Evolutionary conservation across 306 rosid genomes (phyloP), one percentile per base, ranked within the genome.

Genomic region (Trifolium pratense): DNA sequence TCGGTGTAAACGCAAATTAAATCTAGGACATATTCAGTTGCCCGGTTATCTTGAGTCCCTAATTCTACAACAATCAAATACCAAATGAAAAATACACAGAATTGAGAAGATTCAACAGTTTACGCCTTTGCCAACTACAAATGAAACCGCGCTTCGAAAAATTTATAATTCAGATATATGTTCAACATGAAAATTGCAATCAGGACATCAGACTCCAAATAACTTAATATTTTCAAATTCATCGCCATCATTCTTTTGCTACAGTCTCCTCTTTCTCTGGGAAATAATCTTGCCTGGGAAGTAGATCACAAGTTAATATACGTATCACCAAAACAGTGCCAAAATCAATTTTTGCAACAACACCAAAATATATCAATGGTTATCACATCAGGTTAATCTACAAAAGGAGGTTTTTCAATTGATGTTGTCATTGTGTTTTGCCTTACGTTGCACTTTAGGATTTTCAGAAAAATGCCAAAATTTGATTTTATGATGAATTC

Each of bases 221-320:
- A 70, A 64, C 66, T 43, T 32, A 6, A 52, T 18, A 51, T 59
- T 73, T 58, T 56, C 26, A 68, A 52, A 77, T 49, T 23, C 78
- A 81, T 88, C 85, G 58, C 62, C 93, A 71, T 94, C 95, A 89
- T 89, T 89, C 95, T 79, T 91, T 77, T 6, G 85, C 83, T 9
- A 67, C 85, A 57, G 79, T 84, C 1, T 75, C 78, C 72, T 36
- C 39, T 9, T 29, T 29, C 32, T 89, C 86, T 0, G 93, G 71
- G 76, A 77, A 87, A 82, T 88, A 91, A 74, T 94, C 97, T 4
- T 94, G 89, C 90, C 99, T 91, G 89, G 18, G 42, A 81, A 79
- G 53, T 61, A 68, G 59, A 56, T 17, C 62, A 69, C 0, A 9
- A 64, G 72, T 77, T 63, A 74, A 73, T 62, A 51, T 25, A 34